Base-by-base conservation (phyloP, 768 basidiomycete species). In the Candolleomyces aberdarensis region DNA sequence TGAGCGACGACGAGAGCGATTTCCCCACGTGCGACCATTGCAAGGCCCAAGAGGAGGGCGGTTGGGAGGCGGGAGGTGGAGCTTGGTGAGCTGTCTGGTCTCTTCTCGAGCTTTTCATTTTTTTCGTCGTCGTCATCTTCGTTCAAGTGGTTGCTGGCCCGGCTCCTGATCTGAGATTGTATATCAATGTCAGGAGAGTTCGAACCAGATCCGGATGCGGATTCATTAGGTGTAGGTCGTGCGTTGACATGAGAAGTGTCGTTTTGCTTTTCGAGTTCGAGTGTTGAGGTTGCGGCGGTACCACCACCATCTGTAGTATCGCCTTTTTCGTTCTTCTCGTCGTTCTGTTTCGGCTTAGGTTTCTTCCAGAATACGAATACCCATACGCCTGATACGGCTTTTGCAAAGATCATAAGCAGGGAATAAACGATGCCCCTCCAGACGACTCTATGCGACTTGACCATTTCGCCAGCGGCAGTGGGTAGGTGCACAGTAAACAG, bases 21-120 rank as follows among this genome's bases (percentile, higher is more conserved):
- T 70, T 89, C 87, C 1, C 88, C 88, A 2, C 88, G 79, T 0
- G 87, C 82, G 40, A 88, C 80, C 81, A 89, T 84, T 0, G 85
- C 85, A 3, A 84, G 67, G 0, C 83, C 83, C 19, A 87, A 72
- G 43, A 86, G 73, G 11, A 71, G 57, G 1, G 77, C 75, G 5
- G 74, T 70, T 1, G 67, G 71, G 0, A 64, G 36, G 46, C 59
- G 72, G 8, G 66, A 63, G n/a, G 63, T 56, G 17, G n/a, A 17
- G 41, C 6, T 6, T 46, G 51, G 57, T 31, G 26, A 22, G 15
- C n/a, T n/a, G n/a, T n/a, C n/a, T n/a, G n/a, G n/a, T n/a, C n/a
- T n/a, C n/a, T n/a, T n/a, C n/a, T n/a, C n/a, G 53, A 49, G 8
- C 10, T 10, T 49, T 7, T 14, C 48, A 39, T 6, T 29, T 20